Percentiles rank a stretch among this genome's conserved stretches.
Conservation (phyloP, 768 basidiomycete genomes). For the Postia placenta region DNA sequence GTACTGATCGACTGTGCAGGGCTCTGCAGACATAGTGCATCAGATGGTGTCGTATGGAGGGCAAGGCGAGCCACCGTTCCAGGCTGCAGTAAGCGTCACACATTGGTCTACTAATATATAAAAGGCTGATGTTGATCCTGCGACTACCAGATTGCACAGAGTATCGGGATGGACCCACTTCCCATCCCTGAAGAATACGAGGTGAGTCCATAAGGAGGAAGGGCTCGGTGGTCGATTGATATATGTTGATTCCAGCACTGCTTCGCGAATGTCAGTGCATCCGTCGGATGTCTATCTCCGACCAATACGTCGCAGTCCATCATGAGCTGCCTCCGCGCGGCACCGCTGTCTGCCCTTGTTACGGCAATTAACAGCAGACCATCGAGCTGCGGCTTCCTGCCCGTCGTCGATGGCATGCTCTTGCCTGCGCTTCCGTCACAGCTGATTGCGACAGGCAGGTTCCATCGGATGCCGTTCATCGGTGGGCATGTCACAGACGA, state of each 20-base stretch:
- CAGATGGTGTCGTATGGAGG: not conserved
- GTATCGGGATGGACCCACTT: not conserved
- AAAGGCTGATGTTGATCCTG: not conserved
- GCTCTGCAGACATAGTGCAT: not conserved
- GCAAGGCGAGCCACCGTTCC: not conserved
- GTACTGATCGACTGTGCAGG: too few relatives aligned
- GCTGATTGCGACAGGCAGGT: not conserved
- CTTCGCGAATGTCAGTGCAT: slow-evolving; percentile 28
- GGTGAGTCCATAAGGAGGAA: too few relatives aligned
- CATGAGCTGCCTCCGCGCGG: slow-evolving; percentile 31
- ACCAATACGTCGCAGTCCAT: slow-evolving; percentile 23
- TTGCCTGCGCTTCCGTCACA: slow-evolving; percentile 33
- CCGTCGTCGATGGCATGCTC: slow-evolving; percentile 43
- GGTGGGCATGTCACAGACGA: not conserved
- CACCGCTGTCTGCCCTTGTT: slow-evolving; percentile 27
- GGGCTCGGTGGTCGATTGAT: too few relatives aligned
- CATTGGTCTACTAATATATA: too few relatives aligned
- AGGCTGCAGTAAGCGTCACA: slow-evolving; percentile 20
- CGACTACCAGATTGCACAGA: not conserved
- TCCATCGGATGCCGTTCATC: not conserved
- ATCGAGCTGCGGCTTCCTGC: slow-evolving; percentile 31
- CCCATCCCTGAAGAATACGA: not conserved
- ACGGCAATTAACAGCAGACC: slow-evolving; percentile 28
- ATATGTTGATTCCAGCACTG: slow-evolving; percentile 22
- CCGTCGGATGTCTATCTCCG: slow-evolving; percentile 31